Conservation (phyloP, 2,329 filamentous ascomycete genomes). For the Sporothrix pseudoabietina region DNA sequence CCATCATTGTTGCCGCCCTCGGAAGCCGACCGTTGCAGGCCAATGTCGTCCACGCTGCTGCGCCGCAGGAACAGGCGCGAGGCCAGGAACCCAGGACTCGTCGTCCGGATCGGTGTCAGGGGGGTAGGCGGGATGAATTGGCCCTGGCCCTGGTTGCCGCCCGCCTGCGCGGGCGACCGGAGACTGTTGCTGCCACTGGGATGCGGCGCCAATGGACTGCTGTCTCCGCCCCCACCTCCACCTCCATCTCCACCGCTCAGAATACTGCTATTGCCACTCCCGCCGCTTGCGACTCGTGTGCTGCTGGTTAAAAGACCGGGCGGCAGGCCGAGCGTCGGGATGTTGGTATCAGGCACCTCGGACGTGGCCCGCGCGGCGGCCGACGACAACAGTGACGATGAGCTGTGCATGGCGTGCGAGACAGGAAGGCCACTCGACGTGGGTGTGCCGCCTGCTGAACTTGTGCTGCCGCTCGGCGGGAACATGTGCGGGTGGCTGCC, state of each 20-base stretch:
- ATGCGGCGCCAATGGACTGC: slow-evolving; percentile 3
- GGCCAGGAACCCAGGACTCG: slow-evolving; percentile 48
- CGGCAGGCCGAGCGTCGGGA: slow-evolving; percentile 61
- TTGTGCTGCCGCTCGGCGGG: slow-evolving; percentile 3
- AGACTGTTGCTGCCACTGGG: slow-evolving; percentile 38
- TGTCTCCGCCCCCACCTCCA: background rate
- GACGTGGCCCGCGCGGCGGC: slow-evolving; percentile 43
- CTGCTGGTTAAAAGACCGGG: slow-evolving; percentile 53
- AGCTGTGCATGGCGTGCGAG: slow-evolving; percentile 24
- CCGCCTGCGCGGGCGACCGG: slow-evolving; percentile 16
- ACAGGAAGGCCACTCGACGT: slow-evolving; percentile 3
- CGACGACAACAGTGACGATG: slow-evolving; percentile 36
- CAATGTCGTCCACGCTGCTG: slow-evolving; percentile 50
- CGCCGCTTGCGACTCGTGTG: slow-evolving; percentile 36
- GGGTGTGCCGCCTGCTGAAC: slow-evolving; percentile 28
- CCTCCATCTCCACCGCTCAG: background rate
- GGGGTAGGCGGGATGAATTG: slow-evolving; percentile 1
- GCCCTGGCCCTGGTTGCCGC: background rate
- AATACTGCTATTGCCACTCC: slow-evolving; percentile 17
- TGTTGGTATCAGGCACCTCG: slow-evolving; percentile 58
- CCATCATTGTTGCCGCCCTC: background rate
- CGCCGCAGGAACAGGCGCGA: slow-evolving; percentile 50
- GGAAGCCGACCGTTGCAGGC: background rate
- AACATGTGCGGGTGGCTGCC: slow-evolving; percentile 13
- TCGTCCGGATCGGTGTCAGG: slow-evolving; percentile 40